phyloP scores from a whole-genome alignment of 116 monocot genomes.

The Thalassia testudinum region DNA sequence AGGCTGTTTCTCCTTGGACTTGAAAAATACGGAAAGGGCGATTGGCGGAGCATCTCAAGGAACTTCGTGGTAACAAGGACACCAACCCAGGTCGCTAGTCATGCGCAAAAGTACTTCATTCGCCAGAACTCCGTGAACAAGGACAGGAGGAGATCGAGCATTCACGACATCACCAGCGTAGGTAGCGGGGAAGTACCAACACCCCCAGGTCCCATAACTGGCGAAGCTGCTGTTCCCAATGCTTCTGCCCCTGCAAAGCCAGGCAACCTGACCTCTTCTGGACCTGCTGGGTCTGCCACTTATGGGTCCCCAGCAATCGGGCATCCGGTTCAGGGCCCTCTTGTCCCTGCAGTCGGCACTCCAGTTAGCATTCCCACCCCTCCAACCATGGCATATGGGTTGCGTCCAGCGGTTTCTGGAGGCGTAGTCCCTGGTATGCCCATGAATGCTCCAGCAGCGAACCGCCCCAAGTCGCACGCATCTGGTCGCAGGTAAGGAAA shows the following conservation, averaged over 20 bases:
- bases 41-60: constrained; percentile 17
- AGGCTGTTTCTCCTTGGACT: constrained; percentile 55
- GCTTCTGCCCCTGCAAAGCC: constrained; percentile 5
- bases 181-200: constrained; percentile 10
- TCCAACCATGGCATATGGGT: constrained; percentile 41
- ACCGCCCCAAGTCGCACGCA: constrained; percentile 31
- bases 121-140: constrained; percentile 8
- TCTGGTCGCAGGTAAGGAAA: constrained; percentile 28
- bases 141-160: constrained; percentile 11
- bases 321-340: constrained; percentile 45
- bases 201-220: constrained; percentile 18
- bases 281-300: constrained; percentile 4
- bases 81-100: constrained; percentile 12
- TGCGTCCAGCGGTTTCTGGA: constrained; percentile 26
- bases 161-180: constrained; percentile 14
- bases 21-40: constrained; percentile 16
- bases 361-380: constrained; percentile 23
- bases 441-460: constrained; percentile 19
- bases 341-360: constrained; percentile 35
- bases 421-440: constrained; percentile 50
- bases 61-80: constrained; percentile 11
- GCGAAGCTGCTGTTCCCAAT: not conserved
- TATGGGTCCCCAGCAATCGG: constrained; percentile 21
- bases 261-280: constrained; percentile 6
- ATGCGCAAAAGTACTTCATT: constrained; percentile 17